These are phyloP conservation scores for Xylariaceae sp. DNA, from an alignment of 2,329 filamentous ascomycete species.

Conservation along the genomic window DNA sequence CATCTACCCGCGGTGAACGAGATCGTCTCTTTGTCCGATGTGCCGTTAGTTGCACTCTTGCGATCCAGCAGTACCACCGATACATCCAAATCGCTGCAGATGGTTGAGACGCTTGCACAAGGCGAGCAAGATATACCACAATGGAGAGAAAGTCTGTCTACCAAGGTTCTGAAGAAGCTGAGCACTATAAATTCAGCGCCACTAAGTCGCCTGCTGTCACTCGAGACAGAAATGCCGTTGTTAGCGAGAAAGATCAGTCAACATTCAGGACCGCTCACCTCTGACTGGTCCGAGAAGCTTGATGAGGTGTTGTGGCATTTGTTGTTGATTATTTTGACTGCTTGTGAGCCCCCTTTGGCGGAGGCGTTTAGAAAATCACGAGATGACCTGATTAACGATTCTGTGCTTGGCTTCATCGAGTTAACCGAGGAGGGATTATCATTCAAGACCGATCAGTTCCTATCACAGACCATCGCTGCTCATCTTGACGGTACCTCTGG, in stretches of 20 bases:
- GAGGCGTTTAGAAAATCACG: constrained; percentile 27
- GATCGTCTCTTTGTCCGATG: constrained; percentile 44
- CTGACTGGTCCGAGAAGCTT: constrained; percentile 46
- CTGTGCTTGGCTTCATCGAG: constrained; percentile 14
- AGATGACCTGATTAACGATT: constrained; percentile 15
- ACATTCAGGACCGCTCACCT: constrained; percentile 44
- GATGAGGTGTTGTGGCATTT: constrained; percentile 44
- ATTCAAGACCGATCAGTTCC: constrained; percentile 23
- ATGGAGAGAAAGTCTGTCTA: constrained; percentile 43
- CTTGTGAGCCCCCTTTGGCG: constrained; percentile 34
- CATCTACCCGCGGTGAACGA: constrained; percentile 31
- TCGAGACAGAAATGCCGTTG: constrained; percentile 60
- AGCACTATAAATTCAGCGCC: constrained; percentile 46
- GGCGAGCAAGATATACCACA: constrained; percentile 15
- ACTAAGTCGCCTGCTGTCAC: constrained; percentile 54
- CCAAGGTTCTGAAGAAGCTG: constrained; percentile 51
- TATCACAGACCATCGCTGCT: constrained; percentile 23
- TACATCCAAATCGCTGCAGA: constrained; percentile 40
- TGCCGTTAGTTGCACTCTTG: constrained; percentile 40
- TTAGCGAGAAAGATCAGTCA: constrained; percentile 51
- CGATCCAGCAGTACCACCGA: constrained; percentile 36
- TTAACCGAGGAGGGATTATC: constrained; percentile 26
- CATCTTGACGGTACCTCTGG: constrained; percentile 18
- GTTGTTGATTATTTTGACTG: constrained; percentile 37
- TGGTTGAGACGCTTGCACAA: constrained; percentile 43